Percentiles rank a stretch among this genome's conserved stretches.
phyloP scores from a whole-genome alignment of 1,139 yeast species.

The Pneumocystis jirovecii region DNA sequence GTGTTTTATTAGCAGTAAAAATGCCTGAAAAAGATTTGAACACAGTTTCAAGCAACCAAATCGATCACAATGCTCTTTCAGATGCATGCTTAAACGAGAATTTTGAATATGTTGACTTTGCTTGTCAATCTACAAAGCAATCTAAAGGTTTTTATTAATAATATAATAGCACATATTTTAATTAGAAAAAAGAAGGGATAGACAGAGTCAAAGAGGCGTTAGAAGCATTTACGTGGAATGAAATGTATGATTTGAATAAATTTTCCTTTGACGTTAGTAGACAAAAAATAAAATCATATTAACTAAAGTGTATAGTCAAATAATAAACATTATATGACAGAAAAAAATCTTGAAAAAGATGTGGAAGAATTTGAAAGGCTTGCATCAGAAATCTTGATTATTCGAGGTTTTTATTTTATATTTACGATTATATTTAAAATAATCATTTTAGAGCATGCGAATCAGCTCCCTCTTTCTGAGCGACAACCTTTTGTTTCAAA shows the following conservation, averaged over 20 bases:
- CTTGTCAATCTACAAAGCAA: slow-evolving; percentile 2
- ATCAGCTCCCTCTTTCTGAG: not conserved
- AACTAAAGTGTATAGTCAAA: not conserved
- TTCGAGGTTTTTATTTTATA: not conserved
- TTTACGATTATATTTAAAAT: not conserved
- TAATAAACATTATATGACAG: not conserved
- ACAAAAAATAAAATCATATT: not conserved
- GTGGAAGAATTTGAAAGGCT: not conserved
- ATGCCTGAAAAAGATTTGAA: not conserved
- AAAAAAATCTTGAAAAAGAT: not conserved
- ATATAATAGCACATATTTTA: not conserved
- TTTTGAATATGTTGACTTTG: slow-evolving; percentile 9
- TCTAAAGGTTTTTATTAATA: slow-evolving; percentile 2
- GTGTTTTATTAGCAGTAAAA: slow-evolving; percentile 2
- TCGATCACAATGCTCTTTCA: not conserved
- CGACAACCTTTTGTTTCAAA: not conserved
- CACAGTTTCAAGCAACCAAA: not conserved
- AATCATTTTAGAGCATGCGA: not conserved
- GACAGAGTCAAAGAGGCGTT: slow-evolving; percentile 7
- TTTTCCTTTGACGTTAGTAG: not conserved
- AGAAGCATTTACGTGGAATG: slow-evolving; percentile 9
- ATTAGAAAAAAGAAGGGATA: slow-evolving; percentile 6
- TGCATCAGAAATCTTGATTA: not conserved
- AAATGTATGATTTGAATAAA: not conserved
- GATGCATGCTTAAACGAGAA: slow-evolving; percentile 8